Conservation (phyloP, 805 yeast genomes). For the Ogataea chonburiensis region DNA sequence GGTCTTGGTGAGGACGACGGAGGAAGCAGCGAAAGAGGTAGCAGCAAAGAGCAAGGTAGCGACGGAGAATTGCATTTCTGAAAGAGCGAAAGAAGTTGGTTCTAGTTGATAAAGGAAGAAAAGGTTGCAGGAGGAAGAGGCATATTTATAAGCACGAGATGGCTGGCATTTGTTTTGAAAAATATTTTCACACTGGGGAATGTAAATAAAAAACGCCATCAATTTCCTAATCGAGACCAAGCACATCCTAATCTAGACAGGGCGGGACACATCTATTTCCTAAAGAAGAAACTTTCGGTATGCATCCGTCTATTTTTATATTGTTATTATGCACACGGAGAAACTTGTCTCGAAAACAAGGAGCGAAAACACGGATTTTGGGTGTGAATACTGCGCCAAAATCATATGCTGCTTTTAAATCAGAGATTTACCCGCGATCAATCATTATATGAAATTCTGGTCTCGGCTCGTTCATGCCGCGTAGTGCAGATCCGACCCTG, state of each 20-base stretch:
- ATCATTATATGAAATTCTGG: too few relatives aligned
- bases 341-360: not conserved
- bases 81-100: slow-evolving; percentile 29
- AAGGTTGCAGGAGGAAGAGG: slow-evolving; percentile 1
- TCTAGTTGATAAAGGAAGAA: slow-evolving; percentile 1
- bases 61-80: slow-evolving; percentile 47
- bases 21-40: slow-evolving; percentile 38
- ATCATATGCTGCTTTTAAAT: too few relatives aligned
- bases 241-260: not conserved
- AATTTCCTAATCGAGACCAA: slow-evolving; percentile 5
- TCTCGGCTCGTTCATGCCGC: too few relatives aligned
- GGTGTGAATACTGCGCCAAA: too few relatives aligned
- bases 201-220: slow-evolving; percentile 10
- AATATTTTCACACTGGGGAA: slow-evolving; percentile 3
- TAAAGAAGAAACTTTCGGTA: not conserved
- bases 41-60: slow-evolving; percentile 38
- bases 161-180: slow-evolving; percentile 11
- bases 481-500: too few relatives aligned
- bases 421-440: too few relatives aligned
- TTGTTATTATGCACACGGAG: slow-evolving; percentile 1
- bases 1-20: slow-evolving; percentile 34
- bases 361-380: not conserved
- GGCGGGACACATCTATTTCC: not conserved
- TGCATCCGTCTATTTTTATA: too few relatives aligned
- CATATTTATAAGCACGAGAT: slow-evolving; percentile 15